phyloP scores from a whole-genome alignment of 208 protist species.

The Leishmania gerbilli region DNA sequence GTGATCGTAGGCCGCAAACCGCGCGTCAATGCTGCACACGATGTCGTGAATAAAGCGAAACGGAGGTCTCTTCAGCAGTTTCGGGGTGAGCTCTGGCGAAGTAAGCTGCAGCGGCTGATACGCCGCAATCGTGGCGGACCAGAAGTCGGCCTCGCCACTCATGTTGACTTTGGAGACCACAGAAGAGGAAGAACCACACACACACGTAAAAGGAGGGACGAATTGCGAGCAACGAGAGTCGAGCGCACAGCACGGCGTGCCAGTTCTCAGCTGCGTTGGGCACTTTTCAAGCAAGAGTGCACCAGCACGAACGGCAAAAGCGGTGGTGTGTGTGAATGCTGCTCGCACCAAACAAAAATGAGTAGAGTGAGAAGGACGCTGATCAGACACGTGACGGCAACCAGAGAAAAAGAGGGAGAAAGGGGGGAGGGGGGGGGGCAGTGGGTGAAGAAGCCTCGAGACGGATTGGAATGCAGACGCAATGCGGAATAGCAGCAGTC shows the following conservation, averaged over 20 bases:
- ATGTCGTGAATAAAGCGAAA: constrained; percentile 94
- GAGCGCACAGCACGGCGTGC: neutral
- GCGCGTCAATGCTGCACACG: constrained; percentile 66
- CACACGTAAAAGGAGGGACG: no score
- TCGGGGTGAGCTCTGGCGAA: constrained; percentile 74
- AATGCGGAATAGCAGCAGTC: neutral
- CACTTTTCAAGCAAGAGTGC: neutral
- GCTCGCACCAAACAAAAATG: neutral
- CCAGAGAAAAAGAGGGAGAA: neutral
- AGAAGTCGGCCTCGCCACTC: constrained; percentile 64
- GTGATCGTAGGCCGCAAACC: constrained; percentile 74
- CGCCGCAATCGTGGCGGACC: constrained; percentile 71
- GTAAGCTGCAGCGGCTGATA: constrained; percentile 75
- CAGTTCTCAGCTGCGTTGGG: neutral
- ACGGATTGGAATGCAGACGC: neutral
- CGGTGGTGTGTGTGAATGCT: neutral
- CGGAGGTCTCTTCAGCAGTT: constrained; percentile 85
- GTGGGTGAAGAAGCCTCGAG: neutral
- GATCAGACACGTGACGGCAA: neutral
- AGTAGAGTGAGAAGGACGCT: neutral
- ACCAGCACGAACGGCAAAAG: neutral
- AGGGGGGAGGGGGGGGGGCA: neutral
- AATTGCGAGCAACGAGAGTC: neutral
- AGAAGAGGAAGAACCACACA: no score
- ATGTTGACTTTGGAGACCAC: neutral